Conservation (phyloP, 192 early-diverging fungal species). For the Coemansia sp. region DNA sequence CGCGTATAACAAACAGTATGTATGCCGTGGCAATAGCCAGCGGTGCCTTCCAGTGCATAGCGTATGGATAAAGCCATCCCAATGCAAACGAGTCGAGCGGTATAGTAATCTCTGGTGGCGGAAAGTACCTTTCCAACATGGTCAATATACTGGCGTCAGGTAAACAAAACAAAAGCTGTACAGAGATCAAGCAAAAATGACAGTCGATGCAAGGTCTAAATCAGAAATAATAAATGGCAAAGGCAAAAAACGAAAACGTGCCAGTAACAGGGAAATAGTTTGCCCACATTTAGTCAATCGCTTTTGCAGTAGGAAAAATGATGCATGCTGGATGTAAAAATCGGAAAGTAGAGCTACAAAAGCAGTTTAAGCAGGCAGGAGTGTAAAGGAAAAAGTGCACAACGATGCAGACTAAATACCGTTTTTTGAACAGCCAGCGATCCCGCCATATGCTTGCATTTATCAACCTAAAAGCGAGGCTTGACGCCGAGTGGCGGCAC, state of each 20-base stretch:
- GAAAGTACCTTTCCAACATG: constrained; percentile 43
- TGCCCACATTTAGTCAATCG: not conserved
- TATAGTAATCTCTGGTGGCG: constrained; percentile 33
- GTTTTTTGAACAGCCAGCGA: not conserved
- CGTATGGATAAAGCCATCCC: constrained; percentile 68
- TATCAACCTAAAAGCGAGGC: not conserved
- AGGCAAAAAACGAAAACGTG: not conserved
- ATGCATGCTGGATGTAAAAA: not conserved
- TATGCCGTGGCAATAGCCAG: constrained; percentile 62
- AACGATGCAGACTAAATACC: not conserved
- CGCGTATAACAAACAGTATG: constrained; percentile 42
- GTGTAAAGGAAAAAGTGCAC: not conserved
- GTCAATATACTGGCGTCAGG: not conserved
- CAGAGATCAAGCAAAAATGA: not conserved
- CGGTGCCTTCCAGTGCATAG: constrained; percentile 74
- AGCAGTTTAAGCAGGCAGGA: not conserved
- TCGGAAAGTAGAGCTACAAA: not conserved
- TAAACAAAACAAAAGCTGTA: not conserved
- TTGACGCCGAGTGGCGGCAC: not conserved
- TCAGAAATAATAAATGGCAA: not conserved
- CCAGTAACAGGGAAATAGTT: not conserved
- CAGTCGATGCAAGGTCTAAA: not conserved
- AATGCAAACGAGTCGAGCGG: constrained; percentile 60
- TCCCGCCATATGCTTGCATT: not conserved
- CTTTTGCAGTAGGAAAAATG: too few species aligned